Base-by-base conservation (phyloP, 345 rosid genomes). In the Lumnitzera racemosa region DNA sequence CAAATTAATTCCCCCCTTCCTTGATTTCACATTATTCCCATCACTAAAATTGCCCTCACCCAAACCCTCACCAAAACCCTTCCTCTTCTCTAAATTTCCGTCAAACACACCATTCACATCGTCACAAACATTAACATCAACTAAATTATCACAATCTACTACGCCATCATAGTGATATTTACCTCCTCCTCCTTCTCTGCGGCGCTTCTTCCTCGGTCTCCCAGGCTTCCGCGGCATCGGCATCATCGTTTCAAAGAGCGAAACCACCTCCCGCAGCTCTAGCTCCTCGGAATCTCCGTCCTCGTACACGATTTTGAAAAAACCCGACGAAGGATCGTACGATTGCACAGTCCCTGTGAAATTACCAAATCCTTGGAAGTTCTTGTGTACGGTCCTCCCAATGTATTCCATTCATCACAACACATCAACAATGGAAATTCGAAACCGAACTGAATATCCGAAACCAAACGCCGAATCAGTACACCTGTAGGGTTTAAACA, bases 251-350 rank as follows among this genome's bases (percentile, higher is more conserved):
- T 15, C 58, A 52, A 75, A 29, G 47, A 77, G 70, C 46, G 79
- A 70, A 58, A 72, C 70, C 2, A 86, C 84, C 61, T 80, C 81
- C 10, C 61, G 56, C 61, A 79, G 64, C 24, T 63, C 76, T 49
- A 84, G 74, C 72, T 81, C 79, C 84, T 91, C 95, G 49, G 79
- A 69, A 73, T 72, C 62, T 2, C 91, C 96, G 65, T 74, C 88
- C 63, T 74, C 83, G 68, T 82, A 86, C 46, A 72, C 72, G 84
- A 86, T 78, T 80, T 71, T 70, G 68, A 77, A 81, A 43, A 75
- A 72, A n/a, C 83, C 83, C 43, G 87, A 67, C 2, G 76, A 71
- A 23, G 69, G 61, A 79, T 86, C 82, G 74, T 70, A 81, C 24
- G 96, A 86, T 67, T 76, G 73, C 15, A 84, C 83, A 24, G 74